Percentiles rank a stretch among this genome's conserved stretches.
Evolutionary conservation across 2,329 filamentous ascomycete genomes (phyloP).

Genomic region (Fusarium compactum): DNA sequence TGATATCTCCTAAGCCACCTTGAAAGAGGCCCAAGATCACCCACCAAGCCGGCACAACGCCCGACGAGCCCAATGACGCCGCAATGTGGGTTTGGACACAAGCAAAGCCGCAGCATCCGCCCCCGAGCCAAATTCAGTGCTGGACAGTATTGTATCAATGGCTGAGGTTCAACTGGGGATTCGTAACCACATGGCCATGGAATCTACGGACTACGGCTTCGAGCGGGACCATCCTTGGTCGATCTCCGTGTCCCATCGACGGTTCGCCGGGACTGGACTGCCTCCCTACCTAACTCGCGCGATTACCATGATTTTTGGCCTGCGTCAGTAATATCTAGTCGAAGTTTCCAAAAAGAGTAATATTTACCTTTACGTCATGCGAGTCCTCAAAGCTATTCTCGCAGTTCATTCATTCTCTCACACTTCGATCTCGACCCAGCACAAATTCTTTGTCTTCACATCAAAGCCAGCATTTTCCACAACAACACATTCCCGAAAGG

Average conservation of each 20-base stretch:
- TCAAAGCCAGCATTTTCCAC: not conserved
- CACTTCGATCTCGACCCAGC: not conserved
- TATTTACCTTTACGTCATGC: not conserved
- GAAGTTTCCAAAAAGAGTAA: not conserved
- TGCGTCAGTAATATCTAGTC: not conserved
- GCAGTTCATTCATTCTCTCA: not conserved
- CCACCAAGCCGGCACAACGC: too few species aligned
- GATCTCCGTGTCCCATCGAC: not conserved
- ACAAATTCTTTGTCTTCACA: not conserved
- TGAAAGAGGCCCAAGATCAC: too few species aligned
- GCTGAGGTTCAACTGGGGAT: too few species aligned
- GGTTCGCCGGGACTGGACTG: not conserved
- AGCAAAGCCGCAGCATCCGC: too few species aligned
- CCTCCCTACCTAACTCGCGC: not conserved
- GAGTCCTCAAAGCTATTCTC: not conserved
- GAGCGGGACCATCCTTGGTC: not conserved
- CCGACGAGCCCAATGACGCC: too few species aligned
- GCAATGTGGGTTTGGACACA: too few species aligned
- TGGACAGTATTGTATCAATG: too few species aligned
- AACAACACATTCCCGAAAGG: not conserved
- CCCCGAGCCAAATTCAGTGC: too few species aligned
- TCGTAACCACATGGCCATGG: not conserved
- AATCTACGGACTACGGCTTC: not conserved
- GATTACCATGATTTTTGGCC: not conserved
- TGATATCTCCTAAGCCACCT: too few species aligned